These are phyloP conservation scores for Xylaria sp. DNA, from an alignment of 2,329 filamentous ascomycete genomes.

Conservation along the genomic window DNA sequence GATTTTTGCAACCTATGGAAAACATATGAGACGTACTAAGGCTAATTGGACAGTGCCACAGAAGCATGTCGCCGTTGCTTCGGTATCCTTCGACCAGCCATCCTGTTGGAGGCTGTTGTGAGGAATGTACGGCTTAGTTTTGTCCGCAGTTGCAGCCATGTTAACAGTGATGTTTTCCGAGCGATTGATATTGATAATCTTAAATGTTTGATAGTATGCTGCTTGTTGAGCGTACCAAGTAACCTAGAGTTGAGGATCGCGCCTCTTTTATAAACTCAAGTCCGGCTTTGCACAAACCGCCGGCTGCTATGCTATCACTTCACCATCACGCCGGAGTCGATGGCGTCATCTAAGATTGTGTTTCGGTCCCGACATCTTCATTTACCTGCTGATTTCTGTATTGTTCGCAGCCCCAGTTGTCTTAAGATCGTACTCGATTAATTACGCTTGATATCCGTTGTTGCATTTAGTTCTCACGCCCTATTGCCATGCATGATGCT, in stretches of 20 bases:
- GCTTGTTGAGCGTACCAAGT: neutral
- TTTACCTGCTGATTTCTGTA: neutral
- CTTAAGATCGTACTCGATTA: neutral
- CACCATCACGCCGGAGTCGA: neutral
- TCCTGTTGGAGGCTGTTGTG: slow-evolving; percentile 52
- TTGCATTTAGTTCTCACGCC: neutral
- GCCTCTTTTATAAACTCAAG: slow-evolving; percentile 16
- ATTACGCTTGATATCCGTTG: neutral
- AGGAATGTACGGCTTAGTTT: slow-evolving; percentile 49
- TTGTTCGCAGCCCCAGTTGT: neutral
- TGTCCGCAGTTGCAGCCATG: slow-evolving; percentile 36
- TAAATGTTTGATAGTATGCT: neutral
- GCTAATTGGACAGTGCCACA: slow-evolving; percentile 66
- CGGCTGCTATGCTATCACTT: slow-evolving; percentile 4
- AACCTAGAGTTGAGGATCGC: neutral
- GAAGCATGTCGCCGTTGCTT: slow-evolving; percentile 68
- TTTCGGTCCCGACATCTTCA: neutral
- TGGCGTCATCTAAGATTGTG: neutral
- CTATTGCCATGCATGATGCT: slow-evolving; percentile 1
- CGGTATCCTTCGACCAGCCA: slow-evolving; percentile 57
- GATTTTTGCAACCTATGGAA: too few relatives aligned
- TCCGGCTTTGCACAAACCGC: neutral
- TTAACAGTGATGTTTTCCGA: neutral
- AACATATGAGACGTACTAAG: slow-evolving; percentile 56
- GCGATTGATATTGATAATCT: neutral